These are phyloP conservation scores for Didymella segeticola DNA, from an alignment of 2,329 filamentous ascomycete species.

Conservation along the genomic window DNA sequence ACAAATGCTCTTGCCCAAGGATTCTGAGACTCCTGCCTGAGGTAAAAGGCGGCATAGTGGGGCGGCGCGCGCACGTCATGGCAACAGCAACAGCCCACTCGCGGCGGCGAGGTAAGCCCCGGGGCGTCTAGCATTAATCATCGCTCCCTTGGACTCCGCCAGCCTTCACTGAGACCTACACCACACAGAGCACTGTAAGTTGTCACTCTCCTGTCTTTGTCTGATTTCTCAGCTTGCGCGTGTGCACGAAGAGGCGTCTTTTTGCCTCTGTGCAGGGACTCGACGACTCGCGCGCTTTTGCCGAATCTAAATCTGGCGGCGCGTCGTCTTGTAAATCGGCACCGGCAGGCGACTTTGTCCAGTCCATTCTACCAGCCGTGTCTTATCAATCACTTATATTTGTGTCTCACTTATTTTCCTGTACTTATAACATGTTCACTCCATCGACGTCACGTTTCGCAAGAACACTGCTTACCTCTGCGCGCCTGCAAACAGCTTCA, in stretches of 20 bases:
- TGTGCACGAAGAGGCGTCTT: slow-evolving; percentile 14
- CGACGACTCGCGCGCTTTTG: slow-evolving; percentile 27
- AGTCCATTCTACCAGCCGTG: slow-evolving; percentile 43
- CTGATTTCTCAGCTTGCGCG: slow-evolving; percentile 5
- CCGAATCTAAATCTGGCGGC: slow-evolving; percentile 31
- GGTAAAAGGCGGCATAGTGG: slow-evolving; percentile 21
- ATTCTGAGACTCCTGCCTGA: slow-evolving; percentile 7
- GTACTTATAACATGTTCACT: slow-evolving; percentile 51
- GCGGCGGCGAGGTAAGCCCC: slow-evolving; percentile 12
- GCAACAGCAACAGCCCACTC: slow-evolving; percentile 23
- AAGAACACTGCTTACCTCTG: slow-evolving; percentile 53
- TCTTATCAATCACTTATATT: slow-evolving; percentile 44
- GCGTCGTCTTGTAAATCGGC: slow-evolving; percentile 37
- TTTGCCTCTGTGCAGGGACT: slow-evolving; percentile 33
- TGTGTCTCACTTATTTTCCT: slow-evolving; percentile 28
- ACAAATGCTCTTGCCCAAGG: neutral
- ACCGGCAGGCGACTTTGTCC: slow-evolving; percentile 26
- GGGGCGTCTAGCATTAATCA: slow-evolving; percentile 11
- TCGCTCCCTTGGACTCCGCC: slow-evolving; percentile 13
- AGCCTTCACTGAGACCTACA: slow-evolving; percentile 23
- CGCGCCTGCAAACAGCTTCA: slow-evolving; percentile 46
- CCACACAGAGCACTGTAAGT: slow-evolving; percentile 35
- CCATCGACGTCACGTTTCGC: slow-evolving; percentile 43
- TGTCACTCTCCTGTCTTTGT: slow-evolving; percentile 6
- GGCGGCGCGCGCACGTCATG: slow-evolving; percentile 33